Evolutionary conservation across 1,139 yeast species (phyloP), one percentile per base, ranked within the genome.

Genomic region (Sugiyamaella sp.): DNA sequence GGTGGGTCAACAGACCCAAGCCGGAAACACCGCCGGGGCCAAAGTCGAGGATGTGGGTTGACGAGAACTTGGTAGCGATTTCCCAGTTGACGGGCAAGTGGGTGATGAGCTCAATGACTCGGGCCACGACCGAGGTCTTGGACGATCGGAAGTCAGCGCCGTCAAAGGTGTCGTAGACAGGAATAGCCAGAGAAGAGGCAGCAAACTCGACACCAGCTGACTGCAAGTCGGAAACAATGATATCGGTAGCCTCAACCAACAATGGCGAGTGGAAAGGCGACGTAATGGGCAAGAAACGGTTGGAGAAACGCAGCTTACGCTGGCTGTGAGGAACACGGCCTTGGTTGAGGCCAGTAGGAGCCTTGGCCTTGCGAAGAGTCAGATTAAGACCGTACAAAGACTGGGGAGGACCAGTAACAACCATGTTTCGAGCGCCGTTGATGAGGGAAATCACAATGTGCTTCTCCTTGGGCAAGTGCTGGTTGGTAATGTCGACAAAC

Each of bases 1-100:
- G 86, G 75, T 90, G 97, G 56, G 99, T 93, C 66, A 93, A 81
- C 60, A 88, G 86, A 74, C 99, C 99, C 64, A 93, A 80, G 63
- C 99, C 99, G 47, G 98, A 89, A 50, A 89, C 85, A 64, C 98
- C 99, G 74, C 99, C 99, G 58, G 99, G 99, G 69, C 99, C 99
- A 67, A 93, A 93, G 74, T 93, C 99, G 62, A 93, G 74, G 64
- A 93, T 81, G 71, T 95, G 99, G 51, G 97, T 87, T 25, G 95
- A 81, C 53, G 80, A 69, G 70, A 89, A 89, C 61, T 81, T 72
- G 50, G 97, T 91, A 33, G 99, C 95, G 33, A 66, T 64, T 75
- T 93, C 98, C 99, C 99, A 93, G 74, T 89, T 80, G 60, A 93
- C 99, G 44, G 96, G 90, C 68, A 88, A 80, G 67, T 84, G 85